phyloP scores from a whole-genome alignment of 2,329 filamentous ascomycete genomes.

The Scleromitrula shiraiana region DNA sequence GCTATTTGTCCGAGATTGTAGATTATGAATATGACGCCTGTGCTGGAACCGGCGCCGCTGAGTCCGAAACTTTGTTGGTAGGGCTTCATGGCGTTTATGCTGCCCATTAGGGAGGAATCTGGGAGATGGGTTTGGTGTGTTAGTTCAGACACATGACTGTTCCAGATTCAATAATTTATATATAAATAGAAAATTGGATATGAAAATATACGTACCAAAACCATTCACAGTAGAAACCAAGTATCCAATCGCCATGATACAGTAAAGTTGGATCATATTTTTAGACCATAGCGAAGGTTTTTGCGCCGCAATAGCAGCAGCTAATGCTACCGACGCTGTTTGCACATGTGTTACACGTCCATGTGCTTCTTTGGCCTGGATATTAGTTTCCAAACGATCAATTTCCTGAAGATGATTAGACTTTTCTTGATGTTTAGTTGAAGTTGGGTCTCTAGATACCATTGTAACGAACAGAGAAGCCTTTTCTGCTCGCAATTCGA shows the following conservation, averaged over 20 bases:
- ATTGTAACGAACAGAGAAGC: no score
- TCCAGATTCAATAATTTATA: no score
- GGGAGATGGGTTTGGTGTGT: no score
- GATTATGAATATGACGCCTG: slow-evolving; percentile 42
- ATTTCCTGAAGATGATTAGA: no score
- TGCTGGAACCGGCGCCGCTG: slow-evolving; percentile 38
- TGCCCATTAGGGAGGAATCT: slow-evolving; percentile 35
- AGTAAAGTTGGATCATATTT: slow-evolving; percentile 37
- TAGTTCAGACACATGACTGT: no score
- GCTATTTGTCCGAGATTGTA: slow-evolving; percentile 44
- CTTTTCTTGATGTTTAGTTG: no score
- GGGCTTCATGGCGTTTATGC: slow-evolving; percentile 38
- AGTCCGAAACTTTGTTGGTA: slow-evolving; percentile 32
- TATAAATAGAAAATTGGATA: no score
- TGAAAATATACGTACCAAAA: slow-evolving; percentile 34
- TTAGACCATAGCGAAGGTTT: slow-evolving; percentile 32
- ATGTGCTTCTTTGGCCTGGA: not conserved
- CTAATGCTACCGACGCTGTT: slow-evolving; percentile 31
- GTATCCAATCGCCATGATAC: slow-evolving; percentile 35
- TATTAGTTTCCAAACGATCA: no score
- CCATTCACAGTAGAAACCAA: slow-evolving; percentile 46
- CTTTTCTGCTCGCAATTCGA: no score
- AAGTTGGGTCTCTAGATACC: no score
- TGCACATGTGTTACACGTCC: slow-evolving; percentile 25
- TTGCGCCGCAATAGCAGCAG: slow-evolving; percentile 28